Percentiles rank a stretch among this genome's conserved stretches.
phyloP scores from a whole-genome alignment of 2,329 filamentous ascomycete genomes.

The Colletotrichum somersetense region DNA sequence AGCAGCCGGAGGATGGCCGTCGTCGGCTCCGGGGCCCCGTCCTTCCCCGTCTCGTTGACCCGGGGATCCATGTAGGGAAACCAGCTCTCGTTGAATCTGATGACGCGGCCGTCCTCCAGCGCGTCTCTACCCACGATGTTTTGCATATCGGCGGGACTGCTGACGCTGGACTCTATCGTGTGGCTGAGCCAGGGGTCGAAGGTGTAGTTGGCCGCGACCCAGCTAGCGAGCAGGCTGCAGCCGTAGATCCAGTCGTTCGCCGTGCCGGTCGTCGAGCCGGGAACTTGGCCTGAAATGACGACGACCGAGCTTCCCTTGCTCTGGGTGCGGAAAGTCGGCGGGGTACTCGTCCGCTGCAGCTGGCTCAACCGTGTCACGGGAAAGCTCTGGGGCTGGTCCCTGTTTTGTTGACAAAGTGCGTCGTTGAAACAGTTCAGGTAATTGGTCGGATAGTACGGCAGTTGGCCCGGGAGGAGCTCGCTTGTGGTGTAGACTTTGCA shows the following conservation, averaged over 20 bases:
- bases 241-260: background rate
- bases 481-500: slow-evolving; percentile 1
- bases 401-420: background rate
- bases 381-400: background rate
- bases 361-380: background rate
- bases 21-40: background rate
- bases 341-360: background rate
- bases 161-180: background rate
- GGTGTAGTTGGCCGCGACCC: background rate
- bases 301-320: background rate
- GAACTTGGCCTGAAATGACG: background rate
- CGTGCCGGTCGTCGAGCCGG: too few species aligned
- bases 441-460: background rate
- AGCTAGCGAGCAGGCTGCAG: slow-evolving; percentile 5
- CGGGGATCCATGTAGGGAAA: background rate
- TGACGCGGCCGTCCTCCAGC: background rate
- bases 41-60: background rate
- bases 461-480: background rate
- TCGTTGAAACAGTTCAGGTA: slow-evolving; percentile 7
- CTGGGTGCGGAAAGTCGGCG: background rate
- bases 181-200: background rate
- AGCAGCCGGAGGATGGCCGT: background rate
- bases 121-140: background rate
- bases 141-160: background rate
- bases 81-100: slow-evolving; percentile 6